phyloP scores from a whole-genome alignment of 2,329 filamentous ascomycete genomes.

The Biscogniauxia mediterranea region DNA sequence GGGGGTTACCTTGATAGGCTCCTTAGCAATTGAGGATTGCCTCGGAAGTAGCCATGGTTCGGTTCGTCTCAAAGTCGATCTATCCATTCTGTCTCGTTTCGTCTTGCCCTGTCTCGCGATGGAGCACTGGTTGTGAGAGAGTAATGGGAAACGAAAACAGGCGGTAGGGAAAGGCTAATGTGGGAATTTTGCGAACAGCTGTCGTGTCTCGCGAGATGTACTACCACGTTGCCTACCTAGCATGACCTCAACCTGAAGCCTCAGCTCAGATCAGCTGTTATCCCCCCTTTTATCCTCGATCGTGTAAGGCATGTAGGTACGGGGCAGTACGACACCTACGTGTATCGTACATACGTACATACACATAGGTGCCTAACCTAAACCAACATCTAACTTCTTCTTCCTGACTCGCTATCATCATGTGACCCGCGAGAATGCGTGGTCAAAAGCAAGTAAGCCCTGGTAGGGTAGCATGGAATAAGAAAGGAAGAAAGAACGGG shows the following conservation, averaged over 20 bases:
- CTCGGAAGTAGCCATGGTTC: too few species aligned
- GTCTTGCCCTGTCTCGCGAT: too few species aligned
- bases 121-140: too few species aligned
- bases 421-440: not conserved
- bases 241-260: not conserved
- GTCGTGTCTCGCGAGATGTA: not conserved
- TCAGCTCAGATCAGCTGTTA: not conserved
- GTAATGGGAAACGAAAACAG: too few species aligned
- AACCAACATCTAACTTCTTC: not conserved
- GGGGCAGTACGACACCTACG: not conserved
- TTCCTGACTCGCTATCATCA: not conserved
- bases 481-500: not conserved
- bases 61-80: too few species aligned
- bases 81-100: too few species aligned
- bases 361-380: not conserved
- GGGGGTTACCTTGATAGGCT: too few species aligned
- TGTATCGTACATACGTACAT: not conserved
- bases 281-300: not conserved
- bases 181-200: not conserved
- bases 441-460: not conserved
- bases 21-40: too few species aligned
- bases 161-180: too few species aligned
- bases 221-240: not conserved
- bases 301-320: not conserved
- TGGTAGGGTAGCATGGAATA: not conserved